Percentiles rank a stretch among this genome's conserved stretches.
These are phyloP conservation scores for Saccharum hybrid DNA, from an alignment of 202 grass and related monocot genomes.

Conservation along the genomic window DNA sequence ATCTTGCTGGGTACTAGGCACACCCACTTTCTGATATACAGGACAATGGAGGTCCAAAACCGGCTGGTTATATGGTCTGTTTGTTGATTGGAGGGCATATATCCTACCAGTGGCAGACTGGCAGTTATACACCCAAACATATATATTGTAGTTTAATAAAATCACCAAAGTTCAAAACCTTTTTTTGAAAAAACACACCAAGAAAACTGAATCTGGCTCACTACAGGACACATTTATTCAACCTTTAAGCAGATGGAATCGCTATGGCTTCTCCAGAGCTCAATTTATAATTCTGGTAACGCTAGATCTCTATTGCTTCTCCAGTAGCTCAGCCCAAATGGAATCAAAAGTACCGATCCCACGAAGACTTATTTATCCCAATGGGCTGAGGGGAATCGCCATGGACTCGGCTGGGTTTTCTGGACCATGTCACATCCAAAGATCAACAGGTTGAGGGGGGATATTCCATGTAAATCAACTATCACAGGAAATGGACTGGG, in stretches of 20 bases:
- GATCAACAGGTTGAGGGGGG: background rate
- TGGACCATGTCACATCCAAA: background rate
- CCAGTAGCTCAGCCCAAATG: background rate
- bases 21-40: background rate
- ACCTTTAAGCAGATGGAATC: background rate
- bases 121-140: background rate
- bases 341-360: background rate
- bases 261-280: background rate
- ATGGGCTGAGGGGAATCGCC: background rate
- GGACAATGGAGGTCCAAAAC: background rate
- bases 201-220: slow-evolving; percentile 1
- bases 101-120: slow-evolving; percentile 1
- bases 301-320: background rate
- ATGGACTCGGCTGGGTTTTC: background rate
- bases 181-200: too few relatives aligned
- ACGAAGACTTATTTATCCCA: background rate
- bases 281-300: background rate
- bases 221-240: slow-evolving; percentile 20
- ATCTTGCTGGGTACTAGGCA: background rate
- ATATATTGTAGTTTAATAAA: background rate
- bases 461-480: background rate
- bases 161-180: background rate
- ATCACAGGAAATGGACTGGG: background rate
- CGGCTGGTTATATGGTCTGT: background rate
- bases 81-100: background rate